Evolutionary conservation across 83 land plant species (phyloP).

Genomic region (Thuja plicata): DNA sequence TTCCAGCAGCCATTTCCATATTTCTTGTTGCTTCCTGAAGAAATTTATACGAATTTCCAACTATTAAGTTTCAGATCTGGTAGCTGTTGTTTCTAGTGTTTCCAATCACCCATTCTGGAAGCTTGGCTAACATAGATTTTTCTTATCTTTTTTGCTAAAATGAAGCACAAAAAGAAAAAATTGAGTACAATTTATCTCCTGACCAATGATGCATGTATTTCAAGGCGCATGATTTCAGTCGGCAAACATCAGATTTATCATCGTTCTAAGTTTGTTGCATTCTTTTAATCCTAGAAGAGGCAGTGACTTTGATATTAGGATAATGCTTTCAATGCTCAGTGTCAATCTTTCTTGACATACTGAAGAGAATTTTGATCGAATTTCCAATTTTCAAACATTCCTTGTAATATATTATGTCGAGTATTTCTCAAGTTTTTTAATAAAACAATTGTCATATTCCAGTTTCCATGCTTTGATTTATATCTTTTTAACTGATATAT

Average conservation of each 20-base stretch:
- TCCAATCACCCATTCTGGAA: background rate
- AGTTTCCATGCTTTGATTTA: background rate
- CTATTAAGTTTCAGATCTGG: background rate
- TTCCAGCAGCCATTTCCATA: background rate
- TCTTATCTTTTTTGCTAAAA: background rate
- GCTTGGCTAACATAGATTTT: background rate
- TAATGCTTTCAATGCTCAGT: background rate
- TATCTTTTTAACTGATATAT: background rate
- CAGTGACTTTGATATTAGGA: background rate
- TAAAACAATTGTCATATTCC: background rate
- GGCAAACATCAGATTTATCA: background rate
- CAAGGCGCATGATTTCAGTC: background rate
- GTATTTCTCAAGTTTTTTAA: background rate
- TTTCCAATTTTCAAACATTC: background rate
- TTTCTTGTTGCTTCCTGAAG: background rate
- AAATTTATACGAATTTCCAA: background rate
- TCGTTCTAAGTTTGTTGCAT: background rate
- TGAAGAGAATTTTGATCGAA: background rate
- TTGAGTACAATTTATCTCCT: background rate
- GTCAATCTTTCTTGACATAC: background rate
- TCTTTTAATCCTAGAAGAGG: background rate
- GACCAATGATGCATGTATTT: background rate
- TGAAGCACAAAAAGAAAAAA: background rate
- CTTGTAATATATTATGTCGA: background rate
- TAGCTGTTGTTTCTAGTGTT: background rate